Evolutionary conservation across 2,329 filamentous ascomycete species (phyloP).

Genomic region (Colletotrichum ledebouriae): DNA sequence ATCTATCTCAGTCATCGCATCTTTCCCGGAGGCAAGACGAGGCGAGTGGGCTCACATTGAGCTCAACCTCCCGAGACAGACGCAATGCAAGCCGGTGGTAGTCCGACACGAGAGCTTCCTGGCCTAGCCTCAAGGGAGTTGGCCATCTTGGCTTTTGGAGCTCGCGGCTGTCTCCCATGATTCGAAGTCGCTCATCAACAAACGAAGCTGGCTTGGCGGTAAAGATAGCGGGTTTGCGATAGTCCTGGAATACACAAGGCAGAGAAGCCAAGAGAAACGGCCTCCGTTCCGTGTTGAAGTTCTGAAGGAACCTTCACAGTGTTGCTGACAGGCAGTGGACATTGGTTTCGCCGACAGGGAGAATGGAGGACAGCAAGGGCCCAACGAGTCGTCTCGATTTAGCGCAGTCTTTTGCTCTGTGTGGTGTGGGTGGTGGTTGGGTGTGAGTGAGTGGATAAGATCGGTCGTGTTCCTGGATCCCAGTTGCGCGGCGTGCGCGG

Average conservation of each 20-base stretch:
- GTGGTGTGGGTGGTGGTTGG: too few species aligned
- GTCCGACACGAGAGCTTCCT: conserved; percentile 21
- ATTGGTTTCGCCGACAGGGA: too few species aligned
- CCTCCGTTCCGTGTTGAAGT: neutral
- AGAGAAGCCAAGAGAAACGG: conserved; percentile 7
- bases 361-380: conserved; percentile 2
- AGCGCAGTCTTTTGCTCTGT: too few species aligned
- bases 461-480: conserved; percentile 39
- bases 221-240: neutral
- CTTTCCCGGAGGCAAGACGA: neutral
- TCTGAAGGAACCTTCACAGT: neutral
- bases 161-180: conserved; percentile 2
- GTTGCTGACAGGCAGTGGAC: neutral
- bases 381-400: conserved; percentile 27
- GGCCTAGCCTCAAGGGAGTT: conserved; percentile 2
- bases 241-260: neutral
- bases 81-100: neutral
- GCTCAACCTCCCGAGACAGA: conserved; percentile 22
- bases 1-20: neutral
- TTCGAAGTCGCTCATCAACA: neutral
- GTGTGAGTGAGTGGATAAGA: too few species aligned
- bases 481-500: conserved; percentile 7
- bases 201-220: conserved; percentile 20
- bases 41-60: conserved; percentile 6
- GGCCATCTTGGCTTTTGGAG: conserved; percentile 12